phyloP scores from a whole-genome alignment of 495 filamentous ascomycete genomes.

The Rostrohypoxylon terebratum region DNA sequence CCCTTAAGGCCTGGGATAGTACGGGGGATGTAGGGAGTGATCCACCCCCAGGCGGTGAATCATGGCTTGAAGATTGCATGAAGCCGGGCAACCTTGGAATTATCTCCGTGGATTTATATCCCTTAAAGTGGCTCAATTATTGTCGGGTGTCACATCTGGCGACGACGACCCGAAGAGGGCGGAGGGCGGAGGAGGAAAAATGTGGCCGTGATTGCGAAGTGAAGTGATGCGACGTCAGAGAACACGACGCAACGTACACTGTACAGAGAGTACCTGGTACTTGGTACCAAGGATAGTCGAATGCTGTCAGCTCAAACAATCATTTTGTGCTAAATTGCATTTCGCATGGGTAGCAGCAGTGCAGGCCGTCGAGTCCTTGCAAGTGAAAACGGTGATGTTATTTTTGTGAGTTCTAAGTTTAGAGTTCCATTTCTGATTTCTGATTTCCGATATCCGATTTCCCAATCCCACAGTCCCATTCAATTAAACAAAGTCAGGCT shows the following conservation, averaged over 20 bases:
- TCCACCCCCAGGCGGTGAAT: conserved; percentile 52
- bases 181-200: neutral
- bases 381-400: conserved; percentile 10
- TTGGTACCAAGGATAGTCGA: neutral
- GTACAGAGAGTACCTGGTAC: neutral
- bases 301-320: neutral
- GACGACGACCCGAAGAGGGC: conserved; percentile 1
- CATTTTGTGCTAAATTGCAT: conserved; percentile 10
- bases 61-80: conserved; percentile 61
- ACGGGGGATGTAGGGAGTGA: conserved; percentile 56
- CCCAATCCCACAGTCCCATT: conserved; percentile 4
- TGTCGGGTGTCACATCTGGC: conserved; percentile 35
- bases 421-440: neutral
- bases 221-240: neutral
- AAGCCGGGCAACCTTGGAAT: conserved; percentile 33
- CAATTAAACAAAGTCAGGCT: conserved; percentile 32
- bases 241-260: neutral
- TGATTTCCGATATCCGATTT: neutral
- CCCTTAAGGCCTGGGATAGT: conserved; percentile 55
- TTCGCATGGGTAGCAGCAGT: neutral
- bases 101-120: conserved; percentile 21
- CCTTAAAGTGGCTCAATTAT: conserved; percentile 28
- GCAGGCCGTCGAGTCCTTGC: neutral
- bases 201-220: conserved; percentile 5
- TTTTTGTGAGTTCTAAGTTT: conserved; percentile 4